phyloP scores from a whole-genome alignment of 148 eudicot species.

The Suaeda aralocaspica region DNA sequence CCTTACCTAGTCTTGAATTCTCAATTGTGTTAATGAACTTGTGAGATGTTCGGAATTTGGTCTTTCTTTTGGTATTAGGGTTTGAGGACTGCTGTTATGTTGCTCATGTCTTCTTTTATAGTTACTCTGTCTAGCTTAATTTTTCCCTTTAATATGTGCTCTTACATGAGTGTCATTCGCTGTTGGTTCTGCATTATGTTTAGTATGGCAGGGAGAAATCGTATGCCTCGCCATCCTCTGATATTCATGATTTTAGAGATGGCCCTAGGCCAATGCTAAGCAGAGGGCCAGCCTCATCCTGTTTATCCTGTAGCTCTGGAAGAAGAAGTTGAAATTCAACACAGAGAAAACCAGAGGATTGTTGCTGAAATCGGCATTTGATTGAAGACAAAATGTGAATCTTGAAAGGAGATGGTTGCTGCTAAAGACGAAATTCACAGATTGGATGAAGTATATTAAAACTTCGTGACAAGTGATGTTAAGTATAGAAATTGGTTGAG shows the following conservation, averaged over 20 bases:
- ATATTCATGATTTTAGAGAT: constrained; percentile 48
- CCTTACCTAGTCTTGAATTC: not conserved
- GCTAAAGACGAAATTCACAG: constrained; percentile 71
- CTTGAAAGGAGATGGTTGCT: constrained; percentile 67
- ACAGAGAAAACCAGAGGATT: constrained; percentile 61
- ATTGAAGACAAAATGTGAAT: constrained; percentile 62
- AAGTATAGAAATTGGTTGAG: constrained; percentile 54
- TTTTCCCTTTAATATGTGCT: constrained; percentile 13
- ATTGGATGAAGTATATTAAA: constrained; percentile 55
- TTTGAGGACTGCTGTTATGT: not conserved
- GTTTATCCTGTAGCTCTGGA: constrained; percentile 65
- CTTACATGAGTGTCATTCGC: constrained; percentile 23
- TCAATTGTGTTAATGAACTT: not conserved
- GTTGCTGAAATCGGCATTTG: constrained; percentile 61
- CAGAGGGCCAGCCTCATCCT: constrained; percentile 57
- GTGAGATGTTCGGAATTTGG: not conserved
- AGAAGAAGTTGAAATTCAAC: constrained; percentile 79
- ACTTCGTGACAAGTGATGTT: constrained; percentile 54
- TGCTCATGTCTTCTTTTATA: constrained; percentile 10
- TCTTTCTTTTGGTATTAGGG: not conserved
- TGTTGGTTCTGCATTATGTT: constrained; percentile 34
- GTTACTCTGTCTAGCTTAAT: constrained; percentile 12
- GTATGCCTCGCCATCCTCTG: constrained; percentile 57
- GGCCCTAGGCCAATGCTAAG: constrained; percentile 45
- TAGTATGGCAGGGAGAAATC: constrained; percentile 76